Conservation (phyloP, 2,329 filamentous ascomycete species). For the Penicillium sp. region DNA sequence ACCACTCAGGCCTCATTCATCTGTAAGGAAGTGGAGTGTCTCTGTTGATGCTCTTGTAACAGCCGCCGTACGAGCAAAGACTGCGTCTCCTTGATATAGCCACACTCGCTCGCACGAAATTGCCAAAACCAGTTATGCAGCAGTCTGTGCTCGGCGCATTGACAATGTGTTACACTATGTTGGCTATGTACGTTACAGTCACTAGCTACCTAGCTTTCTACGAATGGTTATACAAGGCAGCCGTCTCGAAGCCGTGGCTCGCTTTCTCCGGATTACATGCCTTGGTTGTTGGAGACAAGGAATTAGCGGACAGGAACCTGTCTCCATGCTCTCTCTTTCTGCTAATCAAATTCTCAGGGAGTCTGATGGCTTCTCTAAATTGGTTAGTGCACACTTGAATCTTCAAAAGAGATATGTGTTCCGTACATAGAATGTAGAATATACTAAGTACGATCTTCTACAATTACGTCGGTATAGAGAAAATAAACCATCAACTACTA, state of each 20-base stretch:
- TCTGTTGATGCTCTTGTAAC: neutral
- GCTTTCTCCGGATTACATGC: neutral
- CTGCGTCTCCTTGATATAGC: neutral
- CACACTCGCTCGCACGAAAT: slow-evolving; percentile 4
- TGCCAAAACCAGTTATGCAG: neutral
- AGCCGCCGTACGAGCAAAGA: neutral
- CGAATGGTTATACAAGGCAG: neutral
- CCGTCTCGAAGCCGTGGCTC: neutral
- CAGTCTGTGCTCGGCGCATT: neutral
- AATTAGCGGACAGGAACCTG: neutral
- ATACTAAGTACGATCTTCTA: no score
- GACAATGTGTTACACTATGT: neutral
- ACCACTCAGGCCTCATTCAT: neutral
- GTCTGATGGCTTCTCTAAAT: no score
- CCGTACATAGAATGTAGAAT: no score
- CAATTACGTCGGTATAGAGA: no score
- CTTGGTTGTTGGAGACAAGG: neutral
- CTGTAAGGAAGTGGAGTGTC: neutral
- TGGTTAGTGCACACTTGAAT: no score
- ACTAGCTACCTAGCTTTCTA: neutral
- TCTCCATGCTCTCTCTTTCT: no score
- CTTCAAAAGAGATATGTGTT: no score
- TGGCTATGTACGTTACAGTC: neutral
- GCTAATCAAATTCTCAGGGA: no score
- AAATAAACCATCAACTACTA: no score